Conservation (phyloP, 352 stramenopile species). For the Thraustotheca clavata region DNA sequence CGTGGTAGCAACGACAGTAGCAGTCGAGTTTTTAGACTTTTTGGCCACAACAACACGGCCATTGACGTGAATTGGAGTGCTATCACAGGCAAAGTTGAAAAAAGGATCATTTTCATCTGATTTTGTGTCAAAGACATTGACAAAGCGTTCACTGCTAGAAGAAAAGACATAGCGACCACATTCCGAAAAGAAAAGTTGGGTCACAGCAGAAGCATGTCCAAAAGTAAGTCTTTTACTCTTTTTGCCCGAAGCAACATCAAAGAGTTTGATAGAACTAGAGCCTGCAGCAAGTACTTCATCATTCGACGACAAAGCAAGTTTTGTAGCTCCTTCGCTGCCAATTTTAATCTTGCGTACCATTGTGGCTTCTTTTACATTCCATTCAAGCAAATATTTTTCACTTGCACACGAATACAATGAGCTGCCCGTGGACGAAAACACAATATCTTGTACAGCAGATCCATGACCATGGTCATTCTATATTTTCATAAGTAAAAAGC, state of each 20-base stretch:
- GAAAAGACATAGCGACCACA: slow-evolving; percentile 64
- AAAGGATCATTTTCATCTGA: slow-evolving; percentile 51
- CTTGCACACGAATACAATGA: slow-evolving; percentile 56
- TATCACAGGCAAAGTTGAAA: slow-evolving; percentile 53
- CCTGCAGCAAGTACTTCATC: slow-evolving; percentile 59
- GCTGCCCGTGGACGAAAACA: slow-evolving; percentile 60
- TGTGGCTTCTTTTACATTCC: slow-evolving; percentile 43
- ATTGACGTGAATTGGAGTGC: slow-evolving; percentile 26
- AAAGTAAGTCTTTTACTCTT: slow-evolving; percentile 68
- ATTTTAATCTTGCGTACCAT: slow-evolving; percentile 59
- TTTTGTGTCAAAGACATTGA: slow-evolving; percentile 77
- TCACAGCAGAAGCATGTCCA: slow-evolving; percentile 60
- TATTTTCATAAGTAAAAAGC: not conserved
- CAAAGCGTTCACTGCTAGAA: slow-evolving; percentile 60
- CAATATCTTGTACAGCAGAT: slow-evolving; percentile 46
- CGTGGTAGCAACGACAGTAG: slow-evolving; percentile 37
- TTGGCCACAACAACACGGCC: slow-evolving; percentile 25
- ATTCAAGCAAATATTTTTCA: slow-evolving; percentile 76
- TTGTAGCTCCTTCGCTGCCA: slow-evolving; percentile 44
- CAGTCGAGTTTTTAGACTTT: slow-evolving; percentile 49
- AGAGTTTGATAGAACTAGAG: slow-evolving; percentile 54
- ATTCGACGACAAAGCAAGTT: slow-evolving; percentile 50
- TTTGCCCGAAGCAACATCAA: slow-evolving; percentile 69
- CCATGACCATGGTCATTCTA: slow-evolving; percentile 34
- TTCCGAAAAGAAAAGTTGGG: slow-evolving; percentile 54